These are phyloP conservation scores for Pouteria campechiana DNA, from an alignment of 179 eudicot genomes.

Conservation along the genomic window DNA sequence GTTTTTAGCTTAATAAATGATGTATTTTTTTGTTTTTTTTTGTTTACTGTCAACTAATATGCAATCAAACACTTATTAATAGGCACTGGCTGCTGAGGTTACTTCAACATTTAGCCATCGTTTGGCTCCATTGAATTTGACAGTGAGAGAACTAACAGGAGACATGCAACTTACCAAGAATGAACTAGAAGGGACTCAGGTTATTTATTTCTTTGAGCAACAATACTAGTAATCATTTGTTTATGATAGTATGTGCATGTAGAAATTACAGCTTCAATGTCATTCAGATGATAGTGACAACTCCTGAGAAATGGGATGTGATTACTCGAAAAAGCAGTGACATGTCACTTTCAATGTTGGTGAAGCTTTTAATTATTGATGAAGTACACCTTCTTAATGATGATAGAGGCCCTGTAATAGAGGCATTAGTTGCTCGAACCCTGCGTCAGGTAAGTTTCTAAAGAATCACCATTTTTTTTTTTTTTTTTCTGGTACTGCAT, in stretches of 20 bases:
- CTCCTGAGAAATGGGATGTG: conserved; percentile 99
- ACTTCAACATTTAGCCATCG: conserved; percentile 91
- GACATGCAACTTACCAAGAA: conserved; percentile 94
- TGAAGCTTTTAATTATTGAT: conserved; percentile 91
- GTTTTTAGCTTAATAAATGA: no score
- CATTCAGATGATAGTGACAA: conserved; percentile 92
- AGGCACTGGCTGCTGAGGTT: conserved; percentile 99
- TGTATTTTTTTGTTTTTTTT: conserved; percentile 3
- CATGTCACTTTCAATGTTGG: conserved; percentile 95
- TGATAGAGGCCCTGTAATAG: conserved; percentile 97
- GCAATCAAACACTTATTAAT: no score
- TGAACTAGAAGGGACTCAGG: conserved; percentile 97
- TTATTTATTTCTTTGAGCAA: conserved; percentile 5
- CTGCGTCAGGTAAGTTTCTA: conserved; percentile 73
- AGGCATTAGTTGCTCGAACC: conserved; percentile 97
- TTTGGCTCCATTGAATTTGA: conserved; percentile 70
- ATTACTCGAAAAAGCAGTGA: conserved; percentile 99
- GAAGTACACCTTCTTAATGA: conserved; percentile 97
- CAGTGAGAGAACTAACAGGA: conserved; percentile 94
- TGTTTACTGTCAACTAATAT: no score
- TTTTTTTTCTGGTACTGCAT: no score
- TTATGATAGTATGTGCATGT: no score
- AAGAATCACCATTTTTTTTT: background rate
- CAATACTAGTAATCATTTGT: background rate
- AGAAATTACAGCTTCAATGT: conserved; percentile 6